phyloP scores from a whole-genome alignment of 129 eudicot genomes.

The Lactuca saligna region DNA sequence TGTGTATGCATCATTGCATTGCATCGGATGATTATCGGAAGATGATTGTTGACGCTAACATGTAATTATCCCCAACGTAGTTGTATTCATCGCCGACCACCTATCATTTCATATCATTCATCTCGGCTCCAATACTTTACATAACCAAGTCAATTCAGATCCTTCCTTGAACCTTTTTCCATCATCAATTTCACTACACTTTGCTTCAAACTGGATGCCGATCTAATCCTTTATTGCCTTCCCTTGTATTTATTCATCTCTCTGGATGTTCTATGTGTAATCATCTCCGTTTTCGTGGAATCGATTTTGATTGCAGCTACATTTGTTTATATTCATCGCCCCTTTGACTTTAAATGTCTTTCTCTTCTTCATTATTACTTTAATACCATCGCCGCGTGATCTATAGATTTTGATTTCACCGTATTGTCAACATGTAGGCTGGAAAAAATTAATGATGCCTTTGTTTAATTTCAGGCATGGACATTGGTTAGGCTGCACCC shows the following conservation, averaged over 20 bases:
- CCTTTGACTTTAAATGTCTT: not conserved
- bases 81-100: slow-evolving; percentile 21
- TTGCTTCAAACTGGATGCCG: slow-evolving; percentile 26
- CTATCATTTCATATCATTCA: slow-evolving; percentile 3
- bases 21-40: slow-evolving; percentile 11
- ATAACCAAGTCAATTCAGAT: slow-evolving; percentile 17
- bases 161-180: not conserved
- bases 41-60: slow-evolving; percentile 28
- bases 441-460: slow-evolving; percentile 1
- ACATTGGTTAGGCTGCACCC: slow-evolving; percentile 17
- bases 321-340: slow-evolving; percentile 1
- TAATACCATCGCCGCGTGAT: slow-evolving; percentile 5
- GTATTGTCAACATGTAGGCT: slow-evolving; percentile 6
- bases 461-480: slow-evolving; percentile 31
- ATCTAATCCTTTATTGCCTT: slow-evolving; percentile 20
- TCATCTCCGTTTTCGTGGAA: not conserved
- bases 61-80: slow-evolving; percentile 11
- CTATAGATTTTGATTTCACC: slow-evolving; percentile 23
- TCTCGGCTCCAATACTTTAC: slow-evolving; percentile 26
- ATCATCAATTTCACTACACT: slow-evolving; percentile 20
- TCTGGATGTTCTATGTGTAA: slow-evolving; percentile 14
- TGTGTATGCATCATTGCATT: slow-evolving; percentile 19
- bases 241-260: not conserved
- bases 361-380: slow-evolving; percentile 15
- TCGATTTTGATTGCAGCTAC: slow-evolving; percentile 6